Evolutionary conservation across 2,329 filamentous ascomycete genomes (phyloP).

Genomic region (Colletotrichum sp.): DNA sequence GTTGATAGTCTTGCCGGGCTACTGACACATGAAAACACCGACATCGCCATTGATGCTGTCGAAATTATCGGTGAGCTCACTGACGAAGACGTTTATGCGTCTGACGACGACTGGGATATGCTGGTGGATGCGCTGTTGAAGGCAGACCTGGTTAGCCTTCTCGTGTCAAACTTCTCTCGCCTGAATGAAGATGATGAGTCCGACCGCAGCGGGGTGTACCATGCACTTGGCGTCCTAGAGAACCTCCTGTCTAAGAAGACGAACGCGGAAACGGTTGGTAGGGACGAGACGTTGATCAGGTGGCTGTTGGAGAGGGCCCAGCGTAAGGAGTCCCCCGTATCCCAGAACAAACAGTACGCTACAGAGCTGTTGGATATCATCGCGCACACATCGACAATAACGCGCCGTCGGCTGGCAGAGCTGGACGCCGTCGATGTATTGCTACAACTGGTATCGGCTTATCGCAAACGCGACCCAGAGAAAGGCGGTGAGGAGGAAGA

Average conservation of each 20-base stretch:
- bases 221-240: slow-evolving; percentile 82
- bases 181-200: slow-evolving; percentile 76
- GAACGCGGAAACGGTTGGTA: slow-evolving; percentile 74
- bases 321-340: slow-evolving; percentile 68
- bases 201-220: slow-evolving; percentile 86
- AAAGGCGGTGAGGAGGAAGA: slow-evolving; percentile 92
- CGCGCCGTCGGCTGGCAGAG: slow-evolving; percentile 66
- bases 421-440: slow-evolving; percentile 79
- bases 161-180: slow-evolving; percentile 79
- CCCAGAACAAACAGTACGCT: slow-evolving; percentile 94
- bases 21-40: slow-evolving; percentile 93
- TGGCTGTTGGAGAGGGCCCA: slow-evolving; percentile 83
- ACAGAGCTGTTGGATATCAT: slow-evolving; percentile 92
- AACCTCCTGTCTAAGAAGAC: slow-evolving; percentile 77
- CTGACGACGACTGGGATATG: slow-evolving; percentile 79
- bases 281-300: slow-evolving; percentile 69
- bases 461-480: slow-evolving; percentile 84
- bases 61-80: slow-evolving; percentile 91
- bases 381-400: slow-evolving; percentile 74
- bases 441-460: slow-evolving; percentile 83
- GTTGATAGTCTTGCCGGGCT: slow-evolving; percentile 78
- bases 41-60: slow-evolving; percentile 90
- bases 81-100: slow-evolving; percentile 87
- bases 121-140: slow-evolving; percentile 73
- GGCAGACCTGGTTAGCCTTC: slow-evolving; percentile 74